A percentile compares a stretch with the other conserved stretches of the same genome.
Conservation (phyloP, 2,329 filamentous ascomycete genomes). For the Volutella citrinella region DNA sequence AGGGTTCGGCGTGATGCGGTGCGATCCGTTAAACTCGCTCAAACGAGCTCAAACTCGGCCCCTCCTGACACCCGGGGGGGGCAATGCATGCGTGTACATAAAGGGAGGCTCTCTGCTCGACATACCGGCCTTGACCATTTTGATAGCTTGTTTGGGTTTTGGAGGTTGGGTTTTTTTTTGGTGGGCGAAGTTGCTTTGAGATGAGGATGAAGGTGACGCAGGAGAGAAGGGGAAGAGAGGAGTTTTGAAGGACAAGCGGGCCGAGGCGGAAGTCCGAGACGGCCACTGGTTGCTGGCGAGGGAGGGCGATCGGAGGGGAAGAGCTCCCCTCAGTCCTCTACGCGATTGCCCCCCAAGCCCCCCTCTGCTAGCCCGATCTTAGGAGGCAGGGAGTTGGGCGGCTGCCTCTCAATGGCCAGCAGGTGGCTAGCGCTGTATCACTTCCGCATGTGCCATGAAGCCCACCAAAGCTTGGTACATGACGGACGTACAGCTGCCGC, state of each 20-base stretch:
- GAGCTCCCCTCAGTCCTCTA: slow-evolving; percentile 6
- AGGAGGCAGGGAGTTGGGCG: no score
- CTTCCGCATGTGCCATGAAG: slow-evolving; percentile 9
- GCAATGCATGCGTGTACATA: slow-evolving; percentile 21
- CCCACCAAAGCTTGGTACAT: no score
- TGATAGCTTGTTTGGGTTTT: slow-evolving; percentile 52
- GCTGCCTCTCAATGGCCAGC: slow-evolving; percentile 1
- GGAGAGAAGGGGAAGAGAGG: slow-evolving; percentile 15
- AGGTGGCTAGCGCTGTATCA: slow-evolving; percentile 3
- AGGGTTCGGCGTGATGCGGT: slow-evolving; percentile 35
- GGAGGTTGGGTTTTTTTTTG: slow-evolving; percentile 10
- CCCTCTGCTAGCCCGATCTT: no score
- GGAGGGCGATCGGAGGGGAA: no score
- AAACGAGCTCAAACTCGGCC: slow-evolving; percentile 49
- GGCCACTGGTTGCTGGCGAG: slow-evolving; percentile 13
- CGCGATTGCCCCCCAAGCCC: not conserved
- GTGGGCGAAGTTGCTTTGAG: no score
- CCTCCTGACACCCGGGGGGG: slow-evolving; percentile 12
- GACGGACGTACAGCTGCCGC: no score
- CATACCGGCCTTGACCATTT: slow-evolving; percentile 98
- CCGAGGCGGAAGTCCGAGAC: slow-evolving; percentile 19
- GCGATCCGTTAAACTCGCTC: slow-evolving; percentile 51
- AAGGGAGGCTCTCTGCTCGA: slow-evolving; percentile 18
- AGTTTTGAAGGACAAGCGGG: slow-evolving; percentile 21
- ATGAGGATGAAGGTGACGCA: slow-evolving; percentile 18